Base-by-base conservation (phyloP, 768 basidiomycete genomes). In the Boletus reticulatus region DNA sequence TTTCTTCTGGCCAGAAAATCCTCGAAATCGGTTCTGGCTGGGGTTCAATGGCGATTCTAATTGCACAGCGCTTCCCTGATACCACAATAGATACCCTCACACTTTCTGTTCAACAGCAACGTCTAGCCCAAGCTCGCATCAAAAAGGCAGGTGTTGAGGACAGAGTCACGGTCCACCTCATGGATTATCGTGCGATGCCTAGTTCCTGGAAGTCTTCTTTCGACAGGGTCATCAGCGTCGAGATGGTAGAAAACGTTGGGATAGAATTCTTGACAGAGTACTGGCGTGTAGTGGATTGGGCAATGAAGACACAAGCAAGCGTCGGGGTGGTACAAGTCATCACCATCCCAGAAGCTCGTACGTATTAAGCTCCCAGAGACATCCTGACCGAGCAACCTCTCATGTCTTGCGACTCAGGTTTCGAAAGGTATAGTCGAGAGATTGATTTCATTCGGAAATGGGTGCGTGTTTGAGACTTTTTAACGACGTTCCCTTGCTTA, bases 121-220 rank as follows among this genome's bases (percentile, higher is more conserved):
- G 10, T 27, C 24, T 52, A 13, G 24, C 24, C 12, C 43, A 45
- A 38, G 43, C 43, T 2, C 43, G 36, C 14, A 24, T 48, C 36
- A 48, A n/a, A 24, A 34, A 36, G 9, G 34, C 36, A 3, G 36
- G 47, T 17, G 22, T 48, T 1, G 20, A 48, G 20, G 36, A 27
- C 24, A 13, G 47, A 11, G 20, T 44, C n/a, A 44, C 43, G 17
- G 53, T 42, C 1, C 31, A 53, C 20, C 37, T 53, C 27, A 53
- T 53, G 46, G 50, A 53, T 19, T 48, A 48, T 17, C 53, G 39
- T 17, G 46, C 38, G 52, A 53, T 47, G 36, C 52, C 52, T n/a
- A n/a, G 19, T 36, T 46, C 37, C 16, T 53, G 37, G 44, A n/a
- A 46, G 45, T 39, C 44, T 4, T 27, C 39, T 37, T 43, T 43